These are phyloP conservation scores for Yarrowia sp. DNA, from an alignment of 805 yeast genomes.

Conservation along the genomic window DNA sequence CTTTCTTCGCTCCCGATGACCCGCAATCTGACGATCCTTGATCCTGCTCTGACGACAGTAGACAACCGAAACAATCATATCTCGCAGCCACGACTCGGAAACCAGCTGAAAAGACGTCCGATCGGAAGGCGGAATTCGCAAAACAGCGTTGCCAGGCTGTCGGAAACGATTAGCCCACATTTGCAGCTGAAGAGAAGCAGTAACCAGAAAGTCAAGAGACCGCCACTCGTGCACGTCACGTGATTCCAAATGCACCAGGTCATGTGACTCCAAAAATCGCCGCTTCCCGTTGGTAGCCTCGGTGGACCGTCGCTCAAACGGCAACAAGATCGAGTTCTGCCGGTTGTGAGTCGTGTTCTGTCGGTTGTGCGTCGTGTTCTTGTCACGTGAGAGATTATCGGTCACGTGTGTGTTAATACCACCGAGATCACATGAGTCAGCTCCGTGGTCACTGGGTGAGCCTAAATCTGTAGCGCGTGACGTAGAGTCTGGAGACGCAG, in stretches of 20 bases:
- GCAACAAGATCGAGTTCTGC: constrained; percentile 6
- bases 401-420: neutral
- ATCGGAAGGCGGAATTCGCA: neutral
- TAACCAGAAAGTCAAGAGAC: constrained; percentile 3
- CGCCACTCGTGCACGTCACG: constrained; percentile 23
- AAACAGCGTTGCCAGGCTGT: constrained; percentile 4
- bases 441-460: constrained; percentile 2
- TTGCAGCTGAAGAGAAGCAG: constrained; percentile 3
- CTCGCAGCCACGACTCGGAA: neutral
- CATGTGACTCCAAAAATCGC: neutral
- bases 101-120: neutral
- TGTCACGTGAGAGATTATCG: neutral
- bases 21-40: neutral
- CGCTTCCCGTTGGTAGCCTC: neutral
- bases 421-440: neutral
- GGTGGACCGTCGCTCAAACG: neutral
- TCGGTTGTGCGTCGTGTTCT: too few species aligned
- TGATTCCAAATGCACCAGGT: neutral
- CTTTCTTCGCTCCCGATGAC: neutral
- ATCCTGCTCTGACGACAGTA: neutral
- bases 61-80: neutral
- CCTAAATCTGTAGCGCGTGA: constrained; percentile 3
- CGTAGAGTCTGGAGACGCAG: neutral
- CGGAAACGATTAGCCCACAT: neutral
- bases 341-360: constrained; percentile 1